Conservation (phyloP, 148 eudicot genomes). For the Simmondsia chinensis region DNA sequence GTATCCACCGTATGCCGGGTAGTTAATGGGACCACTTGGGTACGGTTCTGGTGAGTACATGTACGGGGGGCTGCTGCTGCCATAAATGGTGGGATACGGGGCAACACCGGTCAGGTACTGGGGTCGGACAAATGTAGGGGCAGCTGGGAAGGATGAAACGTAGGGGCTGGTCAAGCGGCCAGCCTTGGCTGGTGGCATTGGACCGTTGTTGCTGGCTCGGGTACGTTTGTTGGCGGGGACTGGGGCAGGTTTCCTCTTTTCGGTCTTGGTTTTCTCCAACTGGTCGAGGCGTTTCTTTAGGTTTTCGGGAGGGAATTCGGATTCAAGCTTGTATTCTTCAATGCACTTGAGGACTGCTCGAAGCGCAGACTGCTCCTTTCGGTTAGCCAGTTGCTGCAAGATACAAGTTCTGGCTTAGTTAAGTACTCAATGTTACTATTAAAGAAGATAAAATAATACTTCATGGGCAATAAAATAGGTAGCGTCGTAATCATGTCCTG, state of each 20-base stretch:
- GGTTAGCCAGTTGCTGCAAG: conserved; percentile 75
- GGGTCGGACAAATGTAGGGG: conserved; percentile 50
- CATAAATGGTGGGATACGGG: conserved; percentile 51
- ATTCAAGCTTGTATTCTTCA: conserved; percentile 91
- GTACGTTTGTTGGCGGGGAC: conserved; percentile 85
- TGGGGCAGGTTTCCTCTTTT: conserved; percentile 72
- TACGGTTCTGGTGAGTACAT: conserved; percentile 83
- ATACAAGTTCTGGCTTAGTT: conserved; percentile 4
- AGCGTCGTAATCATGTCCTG: no score
- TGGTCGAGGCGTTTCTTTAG: conserved; percentile 90
- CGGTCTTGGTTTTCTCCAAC: conserved; percentile 76
- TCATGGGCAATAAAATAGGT: no score
- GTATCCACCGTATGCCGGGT: conserved; percentile 64
- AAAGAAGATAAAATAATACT: no score
- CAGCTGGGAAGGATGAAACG: conserved; percentile 89
- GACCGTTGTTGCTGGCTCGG: conserved; percentile 74
- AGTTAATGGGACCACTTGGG: conserved; percentile 57
- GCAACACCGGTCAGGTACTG: conserved; percentile 64
- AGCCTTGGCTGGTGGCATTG: conserved; percentile 99
- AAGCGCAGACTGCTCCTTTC: conserved; percentile 97
- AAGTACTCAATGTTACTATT: no score
- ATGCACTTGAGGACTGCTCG: conserved; percentile 94
- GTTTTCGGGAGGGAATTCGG: conserved; percentile 68
- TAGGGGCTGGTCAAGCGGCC: conserved; percentile 89
- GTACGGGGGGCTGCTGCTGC: conserved; percentile 66